Evolutionary conservation across 768 basidiomycete genomes (phyloP).

Genomic region (Mycena capillaripes): DNA sequence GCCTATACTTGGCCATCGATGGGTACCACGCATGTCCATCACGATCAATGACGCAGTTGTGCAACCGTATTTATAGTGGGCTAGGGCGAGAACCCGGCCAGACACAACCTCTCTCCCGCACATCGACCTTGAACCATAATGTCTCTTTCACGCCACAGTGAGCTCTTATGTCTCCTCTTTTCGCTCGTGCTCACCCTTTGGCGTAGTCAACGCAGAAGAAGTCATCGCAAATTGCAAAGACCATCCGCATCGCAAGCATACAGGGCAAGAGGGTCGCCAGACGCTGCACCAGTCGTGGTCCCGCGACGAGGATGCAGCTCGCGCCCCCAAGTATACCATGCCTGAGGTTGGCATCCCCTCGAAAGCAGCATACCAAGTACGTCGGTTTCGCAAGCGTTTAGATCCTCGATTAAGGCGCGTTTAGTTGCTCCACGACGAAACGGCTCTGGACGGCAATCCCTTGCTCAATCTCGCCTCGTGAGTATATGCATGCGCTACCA

Average conservation of each 20-base stretch:
- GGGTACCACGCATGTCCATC: not conserved
- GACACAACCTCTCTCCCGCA: not conserved
- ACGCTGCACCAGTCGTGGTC: constrained; percentile 52
- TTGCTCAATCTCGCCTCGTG: constrained; percentile 75
- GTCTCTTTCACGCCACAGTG: constrained; percentile 58
- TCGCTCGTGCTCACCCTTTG: not conserved
- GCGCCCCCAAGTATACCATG: constrained; percentile 60
- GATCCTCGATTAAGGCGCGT: too few relatives aligned
- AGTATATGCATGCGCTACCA: constrained; percentile 45
- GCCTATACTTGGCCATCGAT: constrained; percentile 1
- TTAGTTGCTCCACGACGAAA: constrained; percentile 69
- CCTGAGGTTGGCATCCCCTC: constrained; percentile 59
- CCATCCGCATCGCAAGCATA: constrained; percentile 55
- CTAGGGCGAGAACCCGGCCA: not conserved
- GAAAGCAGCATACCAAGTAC: constrained; percentile 56
- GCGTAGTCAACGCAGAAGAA: constrained; percentile 62
- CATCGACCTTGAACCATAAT: constrained; percentile 35
- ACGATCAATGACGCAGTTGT: constrained; percentile 4
- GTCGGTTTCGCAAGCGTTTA: too few relatives aligned
- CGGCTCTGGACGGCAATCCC: constrained; percentile 69
- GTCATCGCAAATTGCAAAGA: constrained; percentile 59
- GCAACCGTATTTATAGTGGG: constrained; percentile 3
- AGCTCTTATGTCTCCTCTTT: constrained; percentile 15
- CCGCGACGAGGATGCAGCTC: constrained; percentile 56
- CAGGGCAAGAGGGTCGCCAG: constrained; percentile 42